Evolutionary conservation across 306 rosid species (phyloP).

Genomic region (Erythrophleum fordii): DNA sequence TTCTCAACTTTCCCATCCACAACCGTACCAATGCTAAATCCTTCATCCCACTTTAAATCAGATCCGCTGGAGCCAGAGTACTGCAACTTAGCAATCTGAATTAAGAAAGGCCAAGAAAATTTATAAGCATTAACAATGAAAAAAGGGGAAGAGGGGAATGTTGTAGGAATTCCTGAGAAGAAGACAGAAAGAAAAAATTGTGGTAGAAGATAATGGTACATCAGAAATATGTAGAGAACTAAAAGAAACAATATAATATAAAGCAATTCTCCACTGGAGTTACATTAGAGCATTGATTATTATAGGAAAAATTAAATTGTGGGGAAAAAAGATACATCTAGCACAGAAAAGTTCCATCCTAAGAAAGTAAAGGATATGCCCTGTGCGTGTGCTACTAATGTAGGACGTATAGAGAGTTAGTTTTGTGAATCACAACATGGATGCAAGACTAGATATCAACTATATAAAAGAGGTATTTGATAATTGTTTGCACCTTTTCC

Average conservation of each 20-base stretch:
- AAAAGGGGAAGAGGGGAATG: neutral
- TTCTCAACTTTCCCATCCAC: slow-evolving; percentile 80
- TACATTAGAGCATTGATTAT: neutral
- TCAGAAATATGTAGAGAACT: slow-evolving; percentile 9
- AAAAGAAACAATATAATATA: neutral
- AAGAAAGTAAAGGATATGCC: neutral
- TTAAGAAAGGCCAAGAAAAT: slow-evolving; percentile 29
- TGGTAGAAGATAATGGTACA: slow-evolving; percentile 1
- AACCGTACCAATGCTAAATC: slow-evolving; percentile 59
- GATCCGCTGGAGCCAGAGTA: slow-evolving; percentile 46
- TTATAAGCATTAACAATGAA: slow-evolving; percentile 27
- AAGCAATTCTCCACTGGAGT: neutral
- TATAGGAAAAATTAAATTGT: neutral
- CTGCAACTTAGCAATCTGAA: slow-evolving; percentile 77
- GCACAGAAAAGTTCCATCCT: neutral
- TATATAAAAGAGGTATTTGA: neutral
- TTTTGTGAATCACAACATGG: slow-evolving; percentile 4
- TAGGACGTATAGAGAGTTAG: neutral
- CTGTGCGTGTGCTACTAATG: neutral
- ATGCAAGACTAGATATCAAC: neutral
- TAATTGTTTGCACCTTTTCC: slow-evolving; percentile 64
- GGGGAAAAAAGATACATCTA: neutral
- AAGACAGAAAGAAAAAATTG: neutral
- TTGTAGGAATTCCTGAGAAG: slow-evolving; percentile 3
- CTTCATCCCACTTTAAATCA: slow-evolving; percentile 70